A percentile compares a stretch with the other conserved stretches of the same genome.
phyloP scores from a whole-genome alignment of 768 basidiomycete genomes.

The Suillus alpinus region DNA sequence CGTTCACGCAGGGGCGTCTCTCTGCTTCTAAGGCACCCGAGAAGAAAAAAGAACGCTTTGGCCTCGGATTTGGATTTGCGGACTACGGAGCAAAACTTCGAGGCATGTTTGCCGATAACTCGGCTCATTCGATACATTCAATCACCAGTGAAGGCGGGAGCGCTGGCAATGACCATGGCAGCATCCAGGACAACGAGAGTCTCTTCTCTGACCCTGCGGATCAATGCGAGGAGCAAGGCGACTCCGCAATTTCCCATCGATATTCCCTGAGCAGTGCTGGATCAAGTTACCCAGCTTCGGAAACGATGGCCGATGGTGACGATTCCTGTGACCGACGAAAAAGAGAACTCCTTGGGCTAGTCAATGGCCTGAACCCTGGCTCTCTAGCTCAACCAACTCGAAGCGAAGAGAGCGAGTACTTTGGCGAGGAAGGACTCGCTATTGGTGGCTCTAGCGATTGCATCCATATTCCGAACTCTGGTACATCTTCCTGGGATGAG shows the following conservation, averaged over 20 bases:
- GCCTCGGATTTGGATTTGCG: conserved; percentile 27
- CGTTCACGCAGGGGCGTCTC: conserved; percentile 17
- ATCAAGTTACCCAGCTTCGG: conserved; percentile 1
- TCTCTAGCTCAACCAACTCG: conserved; percentile 7
- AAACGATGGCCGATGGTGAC: conserved; percentile 11
- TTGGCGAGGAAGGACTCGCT: conserved; percentile 35
- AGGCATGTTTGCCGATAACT: conserved; percentile 9
- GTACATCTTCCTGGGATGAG: neutral
- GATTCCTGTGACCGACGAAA: conserved; percentile 28
- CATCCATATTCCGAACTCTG: neutral
- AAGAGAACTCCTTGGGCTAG: conserved; percentile 36
- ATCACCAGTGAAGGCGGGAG: neutral
- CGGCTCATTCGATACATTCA: neutral
- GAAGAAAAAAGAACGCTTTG: conserved; percentile 24
- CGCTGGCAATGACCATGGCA: neutral
- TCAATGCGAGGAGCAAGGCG: conserved; percentile 4
- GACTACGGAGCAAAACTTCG: conserved; percentile 9
- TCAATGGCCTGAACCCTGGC: conserved; percentile 28
- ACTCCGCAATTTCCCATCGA: neutral
- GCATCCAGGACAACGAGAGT: neutral
- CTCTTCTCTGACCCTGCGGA: conserved; percentile 9
- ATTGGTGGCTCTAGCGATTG: conserved; percentile 31
- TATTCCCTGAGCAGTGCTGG: neutral
- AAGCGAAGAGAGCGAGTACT: conserved; percentile 32
- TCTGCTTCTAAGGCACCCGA: conserved; percentile 22